Conservation (phyloP, 768 basidiomycete species). For the Pleurotus tuoliensis region DNA sequence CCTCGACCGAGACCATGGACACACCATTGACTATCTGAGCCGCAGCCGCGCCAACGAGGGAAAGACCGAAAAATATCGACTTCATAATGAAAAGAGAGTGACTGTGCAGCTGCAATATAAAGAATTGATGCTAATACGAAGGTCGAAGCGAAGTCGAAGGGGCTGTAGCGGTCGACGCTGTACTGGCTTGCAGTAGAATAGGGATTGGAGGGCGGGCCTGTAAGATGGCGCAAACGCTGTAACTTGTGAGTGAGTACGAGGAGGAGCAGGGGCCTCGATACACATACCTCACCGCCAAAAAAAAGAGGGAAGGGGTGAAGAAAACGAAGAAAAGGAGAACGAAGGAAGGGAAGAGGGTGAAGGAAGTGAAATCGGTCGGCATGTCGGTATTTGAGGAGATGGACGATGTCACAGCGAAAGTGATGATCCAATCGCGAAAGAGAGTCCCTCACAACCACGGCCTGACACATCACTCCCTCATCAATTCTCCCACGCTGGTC, state of each 20-base stretch:
- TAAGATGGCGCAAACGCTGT: constrained; percentile 43
- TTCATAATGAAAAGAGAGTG: constrained; percentile 59
- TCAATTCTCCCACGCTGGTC: constrained; percentile 24
- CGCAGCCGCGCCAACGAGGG: constrained; percentile 51
- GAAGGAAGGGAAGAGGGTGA: constrained; percentile 32
- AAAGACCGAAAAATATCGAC: constrained; percentile 55
- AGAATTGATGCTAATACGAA: constrained; percentile 32
- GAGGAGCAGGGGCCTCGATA: background rate
- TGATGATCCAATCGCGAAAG: constrained; percentile 18
- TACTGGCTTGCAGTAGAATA: constrained; percentile 64
- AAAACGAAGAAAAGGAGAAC: constrained; percentile 43
- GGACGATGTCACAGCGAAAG: background rate
- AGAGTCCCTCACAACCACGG: constrained; percentile 33
- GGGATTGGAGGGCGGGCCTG: constrained; percentile 37
- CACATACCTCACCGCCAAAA: constrained; percentile 7
- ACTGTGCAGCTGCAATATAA: constrained; percentile 12
- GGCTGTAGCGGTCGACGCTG: constrained; percentile 70
- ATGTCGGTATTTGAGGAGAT: constrained; percentile 31
- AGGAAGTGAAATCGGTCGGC: constrained; percentile 9
- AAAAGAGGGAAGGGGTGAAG: background rate
- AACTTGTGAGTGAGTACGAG: background rate
- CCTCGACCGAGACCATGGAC: constrained; percentile 28
- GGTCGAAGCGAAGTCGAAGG: constrained; percentile 32
- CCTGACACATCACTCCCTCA: constrained; percentile 26
- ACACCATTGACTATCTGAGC: constrained; percentile 54